Evolutionary conservation across 1,284 basidiomycete genomes (phyloP).

Genomic region (Trichosporon coremiiforme): DNA sequence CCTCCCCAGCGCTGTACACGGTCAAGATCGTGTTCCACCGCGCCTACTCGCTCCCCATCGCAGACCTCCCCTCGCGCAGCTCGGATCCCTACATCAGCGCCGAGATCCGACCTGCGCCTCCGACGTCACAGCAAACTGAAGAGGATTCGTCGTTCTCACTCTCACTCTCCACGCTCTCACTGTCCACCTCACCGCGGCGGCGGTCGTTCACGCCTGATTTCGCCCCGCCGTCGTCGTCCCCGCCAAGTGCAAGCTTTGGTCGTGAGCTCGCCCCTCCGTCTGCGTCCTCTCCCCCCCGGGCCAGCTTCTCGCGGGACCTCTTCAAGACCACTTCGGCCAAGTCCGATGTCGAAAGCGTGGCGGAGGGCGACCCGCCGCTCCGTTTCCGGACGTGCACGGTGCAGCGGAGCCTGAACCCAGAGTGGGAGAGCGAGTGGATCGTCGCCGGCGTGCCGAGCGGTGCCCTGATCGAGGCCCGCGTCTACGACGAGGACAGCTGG

Average conservation of each 20-base stretch:
- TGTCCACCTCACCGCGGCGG: not conserved
- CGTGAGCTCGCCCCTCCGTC: not conserved
- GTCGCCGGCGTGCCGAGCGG: conserved; percentile 57
- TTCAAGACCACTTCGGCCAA: not conserved
- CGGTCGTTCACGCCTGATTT: not conserved
- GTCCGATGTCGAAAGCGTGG: conserved; percentile 11
- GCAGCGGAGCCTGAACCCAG: conserved; percentile 54
- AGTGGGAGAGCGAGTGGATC: conserved; percentile 58
- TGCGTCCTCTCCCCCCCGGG: not conserved
- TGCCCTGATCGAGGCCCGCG: conserved; percentile 51
- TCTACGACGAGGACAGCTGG: conserved; percentile 59
- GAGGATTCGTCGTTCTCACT: not conserved
- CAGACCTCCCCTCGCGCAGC: conserved; percentile 55
- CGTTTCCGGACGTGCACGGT: conserved; percentile 57
- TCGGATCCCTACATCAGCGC: conserved; percentile 59
- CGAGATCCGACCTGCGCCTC: conserved; percentile 29
- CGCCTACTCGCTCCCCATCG: conserved; percentile 57
- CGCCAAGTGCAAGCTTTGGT: not conserved
- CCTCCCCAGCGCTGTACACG: conserved; percentile 47
- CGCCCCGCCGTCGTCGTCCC: not conserved
- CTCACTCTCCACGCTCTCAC: not conserved
- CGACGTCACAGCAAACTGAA: conserved; percentile 24
- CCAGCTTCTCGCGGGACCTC: not conserved
- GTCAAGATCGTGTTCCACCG: conserved; percentile 58
- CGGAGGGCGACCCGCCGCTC: conserved; percentile 48